Base-by-base conservation (phyloP, 257 asterid species). In the Ajuga chamaepitys region DNA sequence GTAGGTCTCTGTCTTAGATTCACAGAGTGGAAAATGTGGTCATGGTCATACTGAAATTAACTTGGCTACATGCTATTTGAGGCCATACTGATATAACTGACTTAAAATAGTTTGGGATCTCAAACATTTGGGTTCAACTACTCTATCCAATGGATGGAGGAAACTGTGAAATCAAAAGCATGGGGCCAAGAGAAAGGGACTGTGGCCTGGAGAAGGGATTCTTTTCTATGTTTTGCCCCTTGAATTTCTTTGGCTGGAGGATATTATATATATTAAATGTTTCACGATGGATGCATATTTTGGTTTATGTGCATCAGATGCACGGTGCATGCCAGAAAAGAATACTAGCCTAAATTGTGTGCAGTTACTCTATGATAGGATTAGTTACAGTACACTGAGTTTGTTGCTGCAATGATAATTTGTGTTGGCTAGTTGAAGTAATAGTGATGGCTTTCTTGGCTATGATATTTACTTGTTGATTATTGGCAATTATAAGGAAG, bases 401-500 rank as follows among this genome's bases (percentile, higher is more conserved):
- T 30, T 41, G 30, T 47, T 76, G 53, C 52, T 71, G 28, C 51
- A 71, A 50, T 48, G 12, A 22, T 52, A 58, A 46, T 37, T 47
- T 66, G 25, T 46, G 18, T 26, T 61, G 63, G 60, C n/a, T n/a
- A n/a, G 24, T 65, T 67, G 51, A 56, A 65, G 53, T 34, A 37
- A 70, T 70, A 44, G 67, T 64, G 26, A 3, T 28, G 30, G 68
- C 41, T 48, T 40, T 62, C 45, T 53, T 56, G 54, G 64, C 51
- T 25, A 42, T 70, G 54, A 62, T 20, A 51, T 67, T 64, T 71
- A 63, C 71, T 74, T 17, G 11, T 63, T 67, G 45, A 21, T 73
- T 67, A 64, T 59, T 60, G 59, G 34, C 32, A 54, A 58, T 44
- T 81, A 32, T 78, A 25, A 87, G 98, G 96, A 82, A 53, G 89